A percentile compares a stretch with the other conserved stretches of the same genome.
phyloP scores from a whole-genome alignment of 768 basidiomycete genomes.

The Tephrocybe sp. region DNA sequence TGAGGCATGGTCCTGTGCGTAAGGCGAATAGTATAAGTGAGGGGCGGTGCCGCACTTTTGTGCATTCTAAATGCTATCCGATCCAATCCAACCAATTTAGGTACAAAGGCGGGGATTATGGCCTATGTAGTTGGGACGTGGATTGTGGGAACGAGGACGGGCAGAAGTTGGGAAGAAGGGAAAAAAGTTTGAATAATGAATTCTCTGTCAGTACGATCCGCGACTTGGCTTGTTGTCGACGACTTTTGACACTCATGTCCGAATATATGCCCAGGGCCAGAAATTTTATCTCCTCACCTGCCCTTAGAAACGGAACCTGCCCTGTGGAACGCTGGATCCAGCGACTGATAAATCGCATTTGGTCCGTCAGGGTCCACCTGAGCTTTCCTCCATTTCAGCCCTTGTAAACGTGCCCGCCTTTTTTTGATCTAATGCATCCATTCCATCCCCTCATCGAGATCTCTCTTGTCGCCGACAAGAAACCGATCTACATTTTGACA shows the following conservation, averaged over 20 bases:
- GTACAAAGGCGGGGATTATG: no score
- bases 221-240: constrained; percentile 13
- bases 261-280: constrained; percentile 8
- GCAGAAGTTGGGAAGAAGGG: not conserved
- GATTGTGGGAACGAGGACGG: not conserved
- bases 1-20: not conserved
- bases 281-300: no score
- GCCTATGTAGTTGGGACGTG: not conserved
- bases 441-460: constrained; percentile 19
- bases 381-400: not conserved
- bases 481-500: constrained; percentile 20
- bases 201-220: constrained; percentile 25
- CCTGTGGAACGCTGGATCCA: not conserved
- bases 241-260: constrained; percentile 17
- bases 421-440: constrained; percentile 23
- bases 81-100: not conserved
- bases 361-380: constrained; percentile 4
- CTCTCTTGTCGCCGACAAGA: constrained; percentile 11
- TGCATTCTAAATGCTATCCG: not conserved
- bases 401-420: constrained; percentile 15
- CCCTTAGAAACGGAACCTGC: no score
- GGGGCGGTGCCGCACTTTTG: constrained; percentile 3
- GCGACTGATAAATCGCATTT: not conserved
- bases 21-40: not conserved
- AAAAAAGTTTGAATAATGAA: constrained; percentile 12